Base-by-base conservation (phyloP, 495 filamentous ascomycete species). In the Xylaria bambusicola region DNA sequence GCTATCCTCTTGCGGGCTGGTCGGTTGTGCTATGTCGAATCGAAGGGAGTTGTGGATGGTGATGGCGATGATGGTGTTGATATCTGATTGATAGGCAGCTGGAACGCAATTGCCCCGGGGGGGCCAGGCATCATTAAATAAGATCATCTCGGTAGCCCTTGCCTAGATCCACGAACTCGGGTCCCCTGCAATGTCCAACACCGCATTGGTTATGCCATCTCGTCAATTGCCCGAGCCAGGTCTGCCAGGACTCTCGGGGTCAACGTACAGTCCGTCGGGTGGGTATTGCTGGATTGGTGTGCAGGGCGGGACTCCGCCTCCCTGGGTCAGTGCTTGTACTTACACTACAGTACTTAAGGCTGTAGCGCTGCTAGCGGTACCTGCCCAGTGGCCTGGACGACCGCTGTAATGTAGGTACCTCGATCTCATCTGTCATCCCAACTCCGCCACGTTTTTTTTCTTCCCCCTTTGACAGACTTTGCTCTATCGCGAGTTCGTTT, bases 181-280 rank as follows among this genome's bases (percentile, higher is more conserved):
- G n/a, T n/a, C n/a, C n/a, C n/a, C n/a, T n/a, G n/a, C n/a, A n/a
- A n/a, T n/a, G n/a, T n/a, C n/a, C n/a, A 33, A 33, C 5, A 33
- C 10, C 29, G 29, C 29, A 33, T 33, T n/a, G n/a, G n/a, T n/a
- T 33, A 33, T 33, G 29, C 29, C 29, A 33, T 33, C 29, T 5
- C 5, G 29, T 33, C 29, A 33, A 33, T 10, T 5, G 5, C 29
- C 29, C 29, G 29, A 33, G 29, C 29, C n/a, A n/a, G n/a, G 29
- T 33, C n/a, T n/a, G n/a, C n/a, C n/a, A 50, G 49, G 49, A 52
- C 12, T 52, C 20, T 52, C 49, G 49, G 49, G 49, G 9, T 52
- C 15, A 21, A 36, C 2, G 8, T 35, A 31, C 33, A 52, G 49
- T 52, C 49, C 49, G 49, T 17, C 15, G n/a, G n/a, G n/a, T n/a